Evolutionary conservation across 2,329 filamentous ascomycete species (phyloP).

Genomic region (Septoria linicola): DNA sequence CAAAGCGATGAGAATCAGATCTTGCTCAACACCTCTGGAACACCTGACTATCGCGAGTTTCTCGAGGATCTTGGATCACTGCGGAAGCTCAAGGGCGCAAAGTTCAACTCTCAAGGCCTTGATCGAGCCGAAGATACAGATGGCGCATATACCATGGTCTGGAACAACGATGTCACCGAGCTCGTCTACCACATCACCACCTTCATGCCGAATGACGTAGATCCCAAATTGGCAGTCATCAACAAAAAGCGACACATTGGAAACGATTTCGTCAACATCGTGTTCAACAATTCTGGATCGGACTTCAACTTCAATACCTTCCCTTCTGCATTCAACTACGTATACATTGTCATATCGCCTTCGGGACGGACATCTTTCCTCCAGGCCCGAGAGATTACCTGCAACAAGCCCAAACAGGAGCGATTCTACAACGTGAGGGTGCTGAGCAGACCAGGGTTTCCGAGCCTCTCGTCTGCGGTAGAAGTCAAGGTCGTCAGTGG

Average conservation of each 20-base stretch:
- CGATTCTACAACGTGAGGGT: constrained; percentile 86
- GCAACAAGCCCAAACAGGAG: constrained; percentile 41
- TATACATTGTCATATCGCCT: constrained; percentile 93
- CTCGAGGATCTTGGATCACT: constrained; percentile 78
- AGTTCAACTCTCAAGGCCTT: constrained; percentile 89
- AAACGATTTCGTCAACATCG: constrained; percentile 96
- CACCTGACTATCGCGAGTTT: constrained; percentile 83
- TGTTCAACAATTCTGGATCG: constrained; percentile 91
- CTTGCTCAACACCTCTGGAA: constrained; percentile 80
- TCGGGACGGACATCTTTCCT: constrained; percentile 76
- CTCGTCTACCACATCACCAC: constrained; percentile 95
- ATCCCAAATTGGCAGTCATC: constrained; percentile 57
- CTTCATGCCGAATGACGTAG: constrained; percentile 88
- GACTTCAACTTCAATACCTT: constrained; percentile 90
- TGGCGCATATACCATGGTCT: constrained; percentile 85
- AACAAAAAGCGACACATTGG: constrained; percentile 94
- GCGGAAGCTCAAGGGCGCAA: constrained; percentile 75
- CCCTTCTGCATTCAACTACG: constrained; percentile 91
- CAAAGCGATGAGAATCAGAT: constrained; percentile 83
- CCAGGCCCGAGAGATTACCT: constrained; percentile 53
- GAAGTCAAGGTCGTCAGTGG: constrained; percentile 87
- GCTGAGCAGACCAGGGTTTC: constrained; percentile 83
- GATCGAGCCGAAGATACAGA: constrained; percentile 76
- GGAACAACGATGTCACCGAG: constrained; percentile 92
- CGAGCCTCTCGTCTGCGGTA: constrained; percentile 84